Conservation (phyloP, 2,329 filamentous ascomycete genomes). For the Arthroderma uncinatum region DNA sequence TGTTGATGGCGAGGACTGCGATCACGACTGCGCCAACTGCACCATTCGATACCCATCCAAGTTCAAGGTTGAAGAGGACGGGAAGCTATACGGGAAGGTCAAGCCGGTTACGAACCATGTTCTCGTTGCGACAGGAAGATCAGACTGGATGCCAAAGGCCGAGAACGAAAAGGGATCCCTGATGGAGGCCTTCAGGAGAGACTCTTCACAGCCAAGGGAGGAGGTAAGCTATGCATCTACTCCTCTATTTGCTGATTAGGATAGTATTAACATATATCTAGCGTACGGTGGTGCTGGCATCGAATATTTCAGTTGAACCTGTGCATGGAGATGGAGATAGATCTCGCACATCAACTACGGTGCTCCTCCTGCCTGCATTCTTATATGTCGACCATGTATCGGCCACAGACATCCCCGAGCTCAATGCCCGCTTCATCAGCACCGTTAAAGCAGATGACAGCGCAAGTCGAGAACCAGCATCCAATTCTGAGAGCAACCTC, state of each 20-base stretch:
- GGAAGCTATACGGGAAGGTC: constrained; percentile 71
- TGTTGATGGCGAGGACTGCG: constrained; percentile 76
- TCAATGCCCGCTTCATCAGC: constrained; percentile 61
- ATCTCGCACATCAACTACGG: constrained; percentile 45
- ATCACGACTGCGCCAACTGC: constrained; percentile 76
- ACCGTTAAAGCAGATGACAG: constrained; percentile 48
- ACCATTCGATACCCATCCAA: constrained; percentile 65
- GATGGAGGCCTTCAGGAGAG: constrained; percentile 59
- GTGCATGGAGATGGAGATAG: constrained; percentile 47
- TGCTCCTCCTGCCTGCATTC: constrained; percentile 81
- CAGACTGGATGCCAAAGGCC: constrained; percentile 85
- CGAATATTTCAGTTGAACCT: constrained; percentile 73
- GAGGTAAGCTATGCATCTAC: neutral
- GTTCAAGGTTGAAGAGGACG: constrained; percentile 60
- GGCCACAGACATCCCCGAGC: constrained; percentile 56
- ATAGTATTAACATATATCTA: constrained; percentile 25
- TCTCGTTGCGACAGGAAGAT: constrained; percentile 83
- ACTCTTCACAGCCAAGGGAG: constrained; percentile 19
- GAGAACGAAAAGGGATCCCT: constrained; percentile 74
- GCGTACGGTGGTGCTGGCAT: constrained; percentile 82
- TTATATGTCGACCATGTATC: constrained; percentile 72
- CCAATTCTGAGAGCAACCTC: constrained; percentile 33
- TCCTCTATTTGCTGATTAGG: too few species aligned
- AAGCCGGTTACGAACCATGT: constrained; percentile 82
- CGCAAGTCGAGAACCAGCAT: constrained; percentile 15